A percentile compares a stretch with the other conserved stretches of the same genome.
Evolutionary conservation across 2,329 filamentous ascomycete species (phyloP).

Genomic region (Monosporascus sp.): DNA sequence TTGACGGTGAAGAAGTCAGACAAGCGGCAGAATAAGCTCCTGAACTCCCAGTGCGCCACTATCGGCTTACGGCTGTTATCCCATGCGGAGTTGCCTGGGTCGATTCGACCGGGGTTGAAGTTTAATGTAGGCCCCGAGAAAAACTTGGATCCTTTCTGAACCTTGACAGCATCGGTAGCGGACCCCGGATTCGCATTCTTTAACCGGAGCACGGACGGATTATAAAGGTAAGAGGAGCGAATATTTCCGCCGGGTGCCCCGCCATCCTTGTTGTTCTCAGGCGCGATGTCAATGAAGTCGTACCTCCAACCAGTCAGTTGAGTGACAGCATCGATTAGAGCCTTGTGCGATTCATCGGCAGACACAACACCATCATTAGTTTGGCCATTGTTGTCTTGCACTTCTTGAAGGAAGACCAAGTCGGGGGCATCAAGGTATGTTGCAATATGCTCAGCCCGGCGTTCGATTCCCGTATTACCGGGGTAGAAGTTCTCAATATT

Average conservation of each 20-base stretch:
- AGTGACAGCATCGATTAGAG: conserved; percentile 49
- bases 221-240: conserved; percentile 65
- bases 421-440: conserved; percentile 58
- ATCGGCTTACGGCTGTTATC: conserved; percentile 60
- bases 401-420: conserved; percentile 64
- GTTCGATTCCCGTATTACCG: conserved; percentile 47
- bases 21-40: conserved; percentile 26
- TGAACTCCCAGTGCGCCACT: conserved; percentile 58
- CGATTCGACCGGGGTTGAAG: conserved; percentile 65
- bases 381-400: conserved; percentile 62
- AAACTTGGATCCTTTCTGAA: conserved; percentile 23
- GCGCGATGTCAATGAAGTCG: conserved; percentile 53
- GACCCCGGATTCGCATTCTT: conserved; percentile 53
- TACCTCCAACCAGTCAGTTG: conserved; percentile 42
- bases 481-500: conserved; percentile 66
- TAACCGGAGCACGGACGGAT: conserved; percentile 53
- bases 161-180: conserved; percentile 49
- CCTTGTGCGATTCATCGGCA: conserved; percentile 54
- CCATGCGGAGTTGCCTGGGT: conserved; percentile 57
- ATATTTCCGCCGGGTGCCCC: conserved; percentile 68
- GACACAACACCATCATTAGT: conserved; percentile 53
- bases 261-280: conserved; percentile 56
- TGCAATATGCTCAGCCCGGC: conserved; percentile 60
- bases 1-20: conserved; percentile 60
- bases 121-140: conserved; percentile 53